Evolutionary conservation across 2,329 filamentous ascomycete species (phyloP).

Genomic region (Alternaria viburni): DNA sequence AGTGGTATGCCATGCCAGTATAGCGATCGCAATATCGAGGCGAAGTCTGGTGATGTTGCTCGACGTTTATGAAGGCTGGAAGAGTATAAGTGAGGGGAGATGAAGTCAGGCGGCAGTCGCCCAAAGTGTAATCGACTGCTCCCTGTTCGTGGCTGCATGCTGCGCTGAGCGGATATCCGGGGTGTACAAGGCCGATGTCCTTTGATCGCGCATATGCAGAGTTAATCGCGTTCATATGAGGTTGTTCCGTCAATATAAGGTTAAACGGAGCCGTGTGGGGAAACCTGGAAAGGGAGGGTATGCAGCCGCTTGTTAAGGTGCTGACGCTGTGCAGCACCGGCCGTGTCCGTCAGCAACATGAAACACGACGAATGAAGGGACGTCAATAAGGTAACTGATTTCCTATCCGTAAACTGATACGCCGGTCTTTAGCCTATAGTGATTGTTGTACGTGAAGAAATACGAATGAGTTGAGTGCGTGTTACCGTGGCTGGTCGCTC

Average conservation of each 20-base stretch:
- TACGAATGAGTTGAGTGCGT: not conserved
- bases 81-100: not conserved
- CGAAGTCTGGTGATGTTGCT: not conserved
- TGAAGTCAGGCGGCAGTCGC: not conserved
- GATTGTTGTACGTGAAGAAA: not conserved
- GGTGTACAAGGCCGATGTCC: not conserved
- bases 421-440: slow-evolving; percentile 8
- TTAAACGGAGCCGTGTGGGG: slow-evolving; percentile 3
- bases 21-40: not conserved
- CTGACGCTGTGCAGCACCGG: not conserved
- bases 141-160: not conserved
- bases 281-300: not conserved
- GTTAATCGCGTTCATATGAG: not conserved
- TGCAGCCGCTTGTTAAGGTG: slow-evolving; percentile 10
- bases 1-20: not conserved
- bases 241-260: slow-evolving; percentile 9
- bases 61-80: not conserved
- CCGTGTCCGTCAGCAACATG: slow-evolving; percentile 7
- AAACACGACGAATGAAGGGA: slow-evolving; percentile 7
- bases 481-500: not conserved
- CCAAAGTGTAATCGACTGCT: not conserved
- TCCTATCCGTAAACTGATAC: not conserved
- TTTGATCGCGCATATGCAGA: not conserved
- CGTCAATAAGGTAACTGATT: not conserved
- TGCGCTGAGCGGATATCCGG: not conserved